These are phyloP conservation scores for Diaporthe helianthi DNA, from an alignment of 2,329 filamentous ascomycete species.

Conservation along the genomic window DNA sequence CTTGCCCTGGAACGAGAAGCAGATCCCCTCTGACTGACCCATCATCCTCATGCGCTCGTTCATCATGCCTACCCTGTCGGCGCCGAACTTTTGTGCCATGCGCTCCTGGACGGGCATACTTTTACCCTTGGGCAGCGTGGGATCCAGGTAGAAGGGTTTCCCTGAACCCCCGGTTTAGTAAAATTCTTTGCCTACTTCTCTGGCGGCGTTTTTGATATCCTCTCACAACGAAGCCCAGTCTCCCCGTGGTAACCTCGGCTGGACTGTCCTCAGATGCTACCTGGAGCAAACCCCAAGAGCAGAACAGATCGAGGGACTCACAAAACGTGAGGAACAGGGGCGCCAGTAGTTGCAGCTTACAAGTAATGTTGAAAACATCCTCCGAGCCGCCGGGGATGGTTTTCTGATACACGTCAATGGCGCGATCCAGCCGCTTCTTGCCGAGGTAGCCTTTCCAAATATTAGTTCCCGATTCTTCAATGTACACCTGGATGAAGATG, in stretches of 20 bases:
- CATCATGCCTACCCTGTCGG: conserved; percentile 64
- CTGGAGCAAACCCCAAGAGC: not conserved
- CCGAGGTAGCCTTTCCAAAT: conserved; percentile 75
- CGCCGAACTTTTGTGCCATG: conserved; percentile 71
- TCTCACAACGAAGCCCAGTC: not conserved
- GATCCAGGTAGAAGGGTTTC: conserved; percentile 83
- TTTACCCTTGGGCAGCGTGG: conserved; percentile 56
- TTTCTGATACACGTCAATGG: conserved; percentile 71
- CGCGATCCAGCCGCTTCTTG: conserved; percentile 75
- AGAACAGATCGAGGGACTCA: too few relatives aligned
- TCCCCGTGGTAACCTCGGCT: not conserved
- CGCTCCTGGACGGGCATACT: conserved; percentile 56
- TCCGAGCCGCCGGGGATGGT: conserved; percentile 62
- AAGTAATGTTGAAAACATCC: conserved; percentile 76
- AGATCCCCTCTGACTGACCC: conserved; percentile 72
- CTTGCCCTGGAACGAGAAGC: conserved; percentile 74
- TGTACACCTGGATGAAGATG: not conserved
- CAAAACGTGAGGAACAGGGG: not conserved
- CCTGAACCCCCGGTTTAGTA: not conserved
- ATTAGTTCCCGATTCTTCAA: not conserved
- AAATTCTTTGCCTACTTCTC: not conserved
- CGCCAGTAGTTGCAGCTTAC: conserved; percentile 43
- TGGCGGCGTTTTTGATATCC: not conserved
- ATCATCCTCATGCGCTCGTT: conserved; percentile 62
- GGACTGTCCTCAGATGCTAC: not conserved